These are phyloP conservation scores for Rutstroemia sp. DNA, from an alignment of 2,329 filamentous ascomycete genomes.

Conservation along the genomic window DNA sequence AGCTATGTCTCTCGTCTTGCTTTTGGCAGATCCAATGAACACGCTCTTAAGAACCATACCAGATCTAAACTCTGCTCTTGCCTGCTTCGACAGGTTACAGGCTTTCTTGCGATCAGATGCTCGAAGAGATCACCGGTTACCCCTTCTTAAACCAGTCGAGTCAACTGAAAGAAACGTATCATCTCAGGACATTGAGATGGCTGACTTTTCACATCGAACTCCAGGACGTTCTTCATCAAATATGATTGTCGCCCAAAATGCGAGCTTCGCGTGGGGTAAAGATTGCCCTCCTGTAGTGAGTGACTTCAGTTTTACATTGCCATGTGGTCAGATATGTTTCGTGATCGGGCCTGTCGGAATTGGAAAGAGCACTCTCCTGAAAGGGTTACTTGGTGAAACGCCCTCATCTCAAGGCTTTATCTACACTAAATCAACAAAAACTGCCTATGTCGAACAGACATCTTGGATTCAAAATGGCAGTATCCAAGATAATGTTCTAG, in stretches of 20 bases:
- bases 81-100: conserved; percentile 37
- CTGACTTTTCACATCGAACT: neutral
- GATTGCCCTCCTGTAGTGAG: conserved; percentile 10
- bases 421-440: conserved; percentile 13
- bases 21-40: conserved; percentile 34
- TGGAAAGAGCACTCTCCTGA: conserved; percentile 27
- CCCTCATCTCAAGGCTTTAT: conserved; percentile 21
- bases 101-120: conserved; percentile 26
- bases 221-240: neutral
- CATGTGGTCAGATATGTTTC: conserved; percentile 18
- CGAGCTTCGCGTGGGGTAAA: conserved; percentile 19
- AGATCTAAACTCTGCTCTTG: conserved; percentile 32
- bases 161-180: neutral
- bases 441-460: conserved; percentile 38
- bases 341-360: conserved; percentile 29
- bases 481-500: conserved; percentile 35
- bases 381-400: conserved; percentile 27
- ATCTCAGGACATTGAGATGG: conserved; percentile 10
- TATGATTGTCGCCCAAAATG: conserved; percentile 21
- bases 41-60: conserved; percentile 34
- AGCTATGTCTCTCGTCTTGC: conserved; percentile 34
- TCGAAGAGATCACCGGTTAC: conserved; percentile 18
- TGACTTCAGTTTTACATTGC: conserved; percentile 17
- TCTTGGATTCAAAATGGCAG: conserved; percentile 40
- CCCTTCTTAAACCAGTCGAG: conserved; percentile 1